Conservation (phyloP, 1,284 basidiomycete species). For the Kwoniella shivajii region DNA sequence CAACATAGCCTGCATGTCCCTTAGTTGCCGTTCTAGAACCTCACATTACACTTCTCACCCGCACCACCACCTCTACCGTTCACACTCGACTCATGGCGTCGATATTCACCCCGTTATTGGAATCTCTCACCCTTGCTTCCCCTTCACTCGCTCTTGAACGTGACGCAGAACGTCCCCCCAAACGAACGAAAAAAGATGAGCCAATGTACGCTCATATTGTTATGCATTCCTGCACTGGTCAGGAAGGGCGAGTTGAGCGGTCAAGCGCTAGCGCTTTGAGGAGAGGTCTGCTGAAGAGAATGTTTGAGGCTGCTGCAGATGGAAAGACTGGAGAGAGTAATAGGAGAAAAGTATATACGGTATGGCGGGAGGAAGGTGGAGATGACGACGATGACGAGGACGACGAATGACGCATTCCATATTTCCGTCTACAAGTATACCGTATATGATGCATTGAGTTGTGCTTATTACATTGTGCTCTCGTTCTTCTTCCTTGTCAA, state of each 20-base stretch:
- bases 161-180: slow-evolving; percentile 28
- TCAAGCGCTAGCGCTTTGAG: slow-evolving; percentile 55
- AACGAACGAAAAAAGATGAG: slow-evolving; percentile 50
- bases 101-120: slow-evolving; percentile 61
- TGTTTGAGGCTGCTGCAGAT: slow-evolving; percentile 77
- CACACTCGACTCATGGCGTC: slow-evolving; percentile 46
- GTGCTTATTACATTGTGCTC: slow-evolving; percentile 13
- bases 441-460: slow-evolving; percentile 21
- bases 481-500: slow-evolving; percentile 1
- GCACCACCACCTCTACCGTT: slow-evolving; percentile 42
- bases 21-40: slow-evolving; percentile 44
- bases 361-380: slow-evolving; percentile 65
- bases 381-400: slow-evolving; percentile 48
- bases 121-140: slow-evolving; percentile 25
- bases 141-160: slow-evolving; percentile 2
- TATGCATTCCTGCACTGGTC: slow-evolving; percentile 26
- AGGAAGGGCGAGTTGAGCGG: slow-evolving; percentile 26
- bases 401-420: slow-evolving; percentile 3
- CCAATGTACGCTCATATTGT: slow-evolving; percentile 39
- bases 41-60: slow-evolving; percentile 46
- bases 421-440: not conserved
- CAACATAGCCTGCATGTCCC: slow-evolving; percentile 32
- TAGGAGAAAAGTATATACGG: slow-evolving; percentile 75
- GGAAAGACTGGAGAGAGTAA: slow-evolving; percentile 62
- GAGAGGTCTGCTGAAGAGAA: slow-evolving; percentile 62